A percentile compares a stretch with the other conserved stretches of the same genome.
Evolutionary conservation across 2,329 filamentous ascomycete species (phyloP).

Genomic region (Colletotrichum camelliae): DNA sequence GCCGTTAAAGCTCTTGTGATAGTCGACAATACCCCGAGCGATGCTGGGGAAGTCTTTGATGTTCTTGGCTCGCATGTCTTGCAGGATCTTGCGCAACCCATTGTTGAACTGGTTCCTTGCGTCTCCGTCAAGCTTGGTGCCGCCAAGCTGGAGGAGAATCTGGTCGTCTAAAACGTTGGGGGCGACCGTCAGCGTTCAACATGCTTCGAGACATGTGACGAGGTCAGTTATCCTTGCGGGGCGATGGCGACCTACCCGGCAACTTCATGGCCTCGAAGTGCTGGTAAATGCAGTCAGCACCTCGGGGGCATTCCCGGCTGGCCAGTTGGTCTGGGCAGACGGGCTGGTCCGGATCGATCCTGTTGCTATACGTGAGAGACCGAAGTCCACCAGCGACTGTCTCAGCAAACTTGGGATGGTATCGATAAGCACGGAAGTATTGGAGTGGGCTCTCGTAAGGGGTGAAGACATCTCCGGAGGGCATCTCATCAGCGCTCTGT

Average conservation of each 20-base stretch:
- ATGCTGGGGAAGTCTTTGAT: slow-evolving; percentile 71
- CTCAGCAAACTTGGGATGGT: slow-evolving; percentile 77
- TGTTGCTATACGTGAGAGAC: slow-evolving; percentile 93
- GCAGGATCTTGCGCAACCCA: slow-evolving; percentile 67
- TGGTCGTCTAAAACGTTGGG: slow-evolving; percentile 66
- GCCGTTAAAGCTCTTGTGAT: slow-evolving; percentile 67
- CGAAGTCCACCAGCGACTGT: slow-evolving; percentile 78
- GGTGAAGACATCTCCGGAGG: slow-evolving; percentile 24
- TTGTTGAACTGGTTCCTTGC: slow-evolving; percentile 66
- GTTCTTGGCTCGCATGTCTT: slow-evolving; percentile 62
- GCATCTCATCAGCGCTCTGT: slow-evolving; percentile 21
- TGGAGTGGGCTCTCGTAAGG: slow-evolving; percentile 86
- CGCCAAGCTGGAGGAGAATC: slow-evolving; percentile 75
- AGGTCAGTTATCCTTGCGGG: slow-evolving; percentile 15
- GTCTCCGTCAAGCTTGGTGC: slow-evolving; percentile 65
- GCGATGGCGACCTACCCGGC: slow-evolving; percentile 68
- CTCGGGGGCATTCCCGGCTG: slow-evolving; percentile 73
- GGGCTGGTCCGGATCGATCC: slow-evolving; percentile 76
- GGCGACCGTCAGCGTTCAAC: slow-evolving; percentile 52
- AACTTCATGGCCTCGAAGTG: slow-evolving; percentile 79
- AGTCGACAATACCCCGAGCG: slow-evolving; percentile 70
- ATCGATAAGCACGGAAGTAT: slow-evolving; percentile 87
- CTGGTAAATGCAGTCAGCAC: slow-evolving; percentile 74
- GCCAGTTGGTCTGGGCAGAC: slow-evolving; percentile 80
- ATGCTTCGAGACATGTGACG: slow-evolving; percentile 36